Base-by-base conservation (phyloP, 768 basidiomycete genomes). In the Roridomyces roridus region DNA sequence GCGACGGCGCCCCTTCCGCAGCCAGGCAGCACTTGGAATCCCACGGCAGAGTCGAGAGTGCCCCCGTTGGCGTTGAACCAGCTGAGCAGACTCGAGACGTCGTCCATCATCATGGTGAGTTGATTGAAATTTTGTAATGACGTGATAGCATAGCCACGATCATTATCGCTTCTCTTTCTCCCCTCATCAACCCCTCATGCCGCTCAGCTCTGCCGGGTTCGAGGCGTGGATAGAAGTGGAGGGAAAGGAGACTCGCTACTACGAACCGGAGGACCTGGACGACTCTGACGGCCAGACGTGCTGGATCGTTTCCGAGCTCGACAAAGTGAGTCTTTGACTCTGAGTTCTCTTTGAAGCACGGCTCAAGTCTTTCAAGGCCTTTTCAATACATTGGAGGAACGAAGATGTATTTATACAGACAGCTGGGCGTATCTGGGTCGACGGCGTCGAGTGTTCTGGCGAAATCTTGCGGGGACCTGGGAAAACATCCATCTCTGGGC, bases 1-100 rank as follows among this genome's bases (percentile, higher is more conserved):
- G 95, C 94, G 28, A 92, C 71, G 0, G 83, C 88, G 23, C 94
- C 93, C 21, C 88, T 82, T 31, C 92, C 92, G 39, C 82, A 82
- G 37, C 78, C 83, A 4, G 81, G 73, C 34, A 89, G 76, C 15
- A 65, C 68, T 2, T 67, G 70, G 55, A 86, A 74, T 21, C 77
- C 83, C 61, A 89, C 76, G 3, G 71, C 67, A 36, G 65, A 50
- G 57, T 91, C 86, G n/a, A 89, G 34, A 5, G 55, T 60, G 0
- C 86, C 89, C 42, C 79, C 72, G 51, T 81, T 73, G 0, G 67
- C 49, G 59, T 76, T 71, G 67, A 90, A 90, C 89, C 89, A 92
- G n/a, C 60, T 43, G 11, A 85, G 35, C 55, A 89, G 84, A 4
- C 55, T 61, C 48, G 59, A 31, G 63, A 58, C 49, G 63, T 59